Evolutionary conservation across 305 asterid species (phyloP), one percentile per base, ranked within the genome.

Genomic region (Rubia balearica): DNA sequence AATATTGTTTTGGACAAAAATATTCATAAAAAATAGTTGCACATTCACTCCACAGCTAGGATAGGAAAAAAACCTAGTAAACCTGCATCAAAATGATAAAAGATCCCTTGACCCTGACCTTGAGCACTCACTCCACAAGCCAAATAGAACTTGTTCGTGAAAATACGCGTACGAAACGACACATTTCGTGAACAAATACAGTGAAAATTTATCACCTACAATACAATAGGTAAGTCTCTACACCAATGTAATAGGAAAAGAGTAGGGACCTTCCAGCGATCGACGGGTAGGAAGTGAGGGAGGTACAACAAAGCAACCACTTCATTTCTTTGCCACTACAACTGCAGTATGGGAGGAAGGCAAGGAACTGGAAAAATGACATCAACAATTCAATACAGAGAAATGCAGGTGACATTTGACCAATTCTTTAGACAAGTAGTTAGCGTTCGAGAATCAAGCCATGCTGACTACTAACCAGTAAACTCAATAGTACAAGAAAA

Each of bases 211-310:
- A 53, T 8, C 60, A 53, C 7, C 60, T 53, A 12, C 19, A 6
- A 10, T 7, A n/a, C 1, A 17, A 4, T 55, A 8, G 1, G 17
- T 11, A 59, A 27, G 40, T 42, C 51, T 56, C 14, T 17, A 30
- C 0, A 38, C 3, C 72, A 11, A 48, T 36, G 38, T 8, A 8
- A 13, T 36, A 65, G 48, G 59, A 68, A 63, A 62, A 49, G 14
- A 19, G 24, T 0, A 10, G 33, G 16, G 43, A 90, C 97, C 97
- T 90, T 88, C 85, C 88, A 96, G 22, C 97, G 93, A 74, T 90
- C 97, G 59, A 90, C 85, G 70, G 96, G 91, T 64, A 69, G 84
- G 55, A 74, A 80, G 30, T 92, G 89, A 71, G 89, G 89, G 13
- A 24, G 24, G 24, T 24, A 24, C 24, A 24, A 24, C 24, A 24